Base-by-base conservation (phyloP, 139 green algal species). In the Yamagishiella unicocca region DNA sequence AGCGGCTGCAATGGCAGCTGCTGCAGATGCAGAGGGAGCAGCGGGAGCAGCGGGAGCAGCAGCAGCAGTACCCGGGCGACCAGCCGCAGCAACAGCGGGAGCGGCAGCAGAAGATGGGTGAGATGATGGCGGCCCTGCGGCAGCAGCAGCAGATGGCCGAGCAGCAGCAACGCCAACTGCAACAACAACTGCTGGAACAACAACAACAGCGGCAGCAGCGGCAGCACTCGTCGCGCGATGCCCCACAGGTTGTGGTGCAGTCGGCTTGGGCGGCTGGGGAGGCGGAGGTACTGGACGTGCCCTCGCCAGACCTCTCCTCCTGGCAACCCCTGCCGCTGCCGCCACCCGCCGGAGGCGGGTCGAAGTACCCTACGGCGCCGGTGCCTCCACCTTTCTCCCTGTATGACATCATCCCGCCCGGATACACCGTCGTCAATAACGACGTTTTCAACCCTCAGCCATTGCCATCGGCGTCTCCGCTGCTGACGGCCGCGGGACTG, bases 211-310 rank as follows among this genome's bases (percentile, higher is more conserved):
- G 54, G 31, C 21, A 43, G 45, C 77, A 55, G 27, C 25, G 43
- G 43, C 73, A 66, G 43, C 73, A 50, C 14, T 9, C 38, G n/a
- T 12, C 6, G 38, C 70, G 1, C 7, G n/a, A n/a, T n/a, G n/a
- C n/a, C n/a, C n/a, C n/a, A n/a, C 73, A 43, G 46, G 37, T 2
- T 14, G 37, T 8, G 29, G 68, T 38, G n/a, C 31, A 73, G 12
- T 40, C 12, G 64, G n/a, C 64, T 1, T 12, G 9, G 10, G 54
- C 33, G 45, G 43, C 22, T 43, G 76, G 76, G 43, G 76, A 71
- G 54, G 76, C 76, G 1, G 53, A 71, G 37, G 76, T 83, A 38
- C 76, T 83, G 0, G 38, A 83, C 22, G 76, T 83, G 54, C 76
- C 76, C 27, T 72, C 22, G 35, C 76, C 76, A 10, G 76, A 83